Conservation (phyloP, 805 yeast species). For the Metschnikowia sp. region DNA sequence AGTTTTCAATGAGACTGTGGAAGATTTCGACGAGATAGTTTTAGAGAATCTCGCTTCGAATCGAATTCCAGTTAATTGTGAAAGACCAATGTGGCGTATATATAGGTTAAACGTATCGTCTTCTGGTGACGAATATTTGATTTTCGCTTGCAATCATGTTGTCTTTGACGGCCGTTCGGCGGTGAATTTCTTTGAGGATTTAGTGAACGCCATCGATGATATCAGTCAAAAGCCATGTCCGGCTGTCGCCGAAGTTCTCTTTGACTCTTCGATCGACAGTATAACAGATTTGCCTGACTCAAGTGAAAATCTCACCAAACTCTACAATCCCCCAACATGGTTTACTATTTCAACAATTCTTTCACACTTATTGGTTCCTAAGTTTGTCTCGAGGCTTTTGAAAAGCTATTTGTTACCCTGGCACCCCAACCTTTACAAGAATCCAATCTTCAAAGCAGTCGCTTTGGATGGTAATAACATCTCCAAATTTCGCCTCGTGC, state of each 20-base stretch:
- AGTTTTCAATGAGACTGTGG: slow-evolving; percentile 3
- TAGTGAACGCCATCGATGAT: slow-evolving; percentile 1
- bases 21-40: slow-evolving; percentile 1
- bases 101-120: not conserved
- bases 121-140: slow-evolving; percentile 6
- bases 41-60: slow-evolving; percentile 2
- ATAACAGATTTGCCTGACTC: not conserved
- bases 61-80: slow-evolving; percentile 7
- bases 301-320: slow-evolving; percentile 2
- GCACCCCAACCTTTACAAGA: slow-evolving; percentile 8
- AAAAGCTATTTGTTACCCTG: not conserved
- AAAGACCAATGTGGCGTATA: slow-evolving; percentile 10
- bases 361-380: slow-evolving; percentile 1
- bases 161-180: slow-evolving; percentile 15
- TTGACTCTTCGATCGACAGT: slow-evolving; percentile 1
- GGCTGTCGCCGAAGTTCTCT: slow-evolving; percentile 2
- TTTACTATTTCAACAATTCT: slow-evolving; percentile 1
- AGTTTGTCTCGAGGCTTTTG: not conserved
- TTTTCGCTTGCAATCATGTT: slow-evolving; percentile 13
- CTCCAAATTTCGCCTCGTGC: slow-evolving; percentile 5
- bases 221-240: not conserved
- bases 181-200: slow-evolving; percentile 10
- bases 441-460: slow-evolving; percentile 8
- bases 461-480: slow-evolving; percentile 7
- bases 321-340: slow-evolving; percentile 4